phyloP scores from a whole-genome alignment of 352 stramenopile species.

The Pythium apleroticum region DNA sequence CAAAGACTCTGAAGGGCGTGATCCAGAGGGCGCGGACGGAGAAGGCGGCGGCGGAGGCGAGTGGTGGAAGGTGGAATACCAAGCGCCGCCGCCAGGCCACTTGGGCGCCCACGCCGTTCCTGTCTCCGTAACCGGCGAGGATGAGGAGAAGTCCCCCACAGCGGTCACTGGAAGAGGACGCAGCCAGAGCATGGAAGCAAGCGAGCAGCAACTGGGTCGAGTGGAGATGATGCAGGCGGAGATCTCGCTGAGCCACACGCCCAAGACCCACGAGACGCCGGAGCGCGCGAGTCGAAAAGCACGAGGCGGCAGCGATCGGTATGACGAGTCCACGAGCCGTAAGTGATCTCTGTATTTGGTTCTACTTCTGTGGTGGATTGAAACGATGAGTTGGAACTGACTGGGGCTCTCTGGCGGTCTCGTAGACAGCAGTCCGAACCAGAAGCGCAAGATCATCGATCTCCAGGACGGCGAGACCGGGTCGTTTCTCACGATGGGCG shows the following conservation, averaged over 20 bases:
- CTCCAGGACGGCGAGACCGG: slow-evolving; percentile 41
- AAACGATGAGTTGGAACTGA: too few relatives aligned
- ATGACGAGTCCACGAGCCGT: slow-evolving; percentile 25
- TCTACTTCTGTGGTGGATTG: too few relatives aligned
- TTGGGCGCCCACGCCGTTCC: slow-evolving; percentile 26
- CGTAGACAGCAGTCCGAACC: slow-evolving; percentile 57
- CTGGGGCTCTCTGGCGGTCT: not conserved
- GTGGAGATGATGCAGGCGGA: slow-evolving; percentile 12
- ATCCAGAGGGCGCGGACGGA: not conserved
- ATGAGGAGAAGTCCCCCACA: slow-evolving; percentile 8
- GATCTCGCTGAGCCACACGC: not conserved
- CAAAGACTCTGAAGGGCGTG: not conserved
- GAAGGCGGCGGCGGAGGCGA: slow-evolving; percentile 1
- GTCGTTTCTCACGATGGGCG: slow-evolving; percentile 29
- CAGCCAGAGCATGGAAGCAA: slow-evolving; percentile 8
- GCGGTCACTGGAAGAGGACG: not conserved
- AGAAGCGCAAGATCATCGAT: slow-evolving; percentile 70
- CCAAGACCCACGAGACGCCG: slow-evolving; percentile 38
- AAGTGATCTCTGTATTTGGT: slow-evolving; percentile 8
- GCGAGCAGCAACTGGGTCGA: not conserved
- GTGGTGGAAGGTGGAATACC: slow-evolving; percentile 34
- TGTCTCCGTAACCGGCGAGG: not conserved
- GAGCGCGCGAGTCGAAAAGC: slow-evolving; percentile 39
- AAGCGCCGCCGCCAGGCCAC: slow-evolving; percentile 29
- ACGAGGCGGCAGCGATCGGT: slow-evolving; percentile 31